Percentiles rank a stretch among this genome's conserved stretches.
These are phyloP conservation scores for Penicillium bovifimosum DNA, from an alignment of 495 filamentous ascomycete genomes.

Conservation along the genomic window DNA sequence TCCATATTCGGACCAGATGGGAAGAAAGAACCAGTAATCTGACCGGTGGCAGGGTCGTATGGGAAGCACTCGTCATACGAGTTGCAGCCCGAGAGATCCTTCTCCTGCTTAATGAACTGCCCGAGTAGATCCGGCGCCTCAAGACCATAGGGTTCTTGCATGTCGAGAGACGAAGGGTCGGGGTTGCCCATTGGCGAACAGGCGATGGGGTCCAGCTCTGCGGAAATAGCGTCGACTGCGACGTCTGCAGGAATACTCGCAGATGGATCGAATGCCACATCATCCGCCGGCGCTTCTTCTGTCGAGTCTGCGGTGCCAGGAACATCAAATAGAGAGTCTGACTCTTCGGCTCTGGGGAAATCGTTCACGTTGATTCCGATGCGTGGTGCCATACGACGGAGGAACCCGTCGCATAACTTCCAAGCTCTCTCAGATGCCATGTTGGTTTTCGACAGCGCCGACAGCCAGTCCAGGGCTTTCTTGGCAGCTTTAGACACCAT, in stretches of 20 bases:
- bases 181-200: constrained; percentile 28
- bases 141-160: constrained; percentile 14
- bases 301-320: constrained; percentile 8
- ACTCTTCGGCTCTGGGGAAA: constrained; percentile 23
- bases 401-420: constrained; percentile 45
- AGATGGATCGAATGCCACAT: constrained; percentile 20
- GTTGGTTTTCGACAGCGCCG: constrained; percentile 40
- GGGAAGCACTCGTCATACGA: constrained; percentile 34
- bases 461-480: constrained; percentile 51
- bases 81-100: constrained; percentile 12
- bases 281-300: constrained; percentile 7
- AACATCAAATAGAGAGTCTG: constrained; percentile 13
- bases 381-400: constrained; percentile 40
- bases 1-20: constrained; percentile 29
- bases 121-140: constrained; percentile 26
- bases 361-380: constrained; percentile 26
- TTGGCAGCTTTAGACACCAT: constrained; percentile 49
- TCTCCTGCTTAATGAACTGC: constrained; percentile 20
- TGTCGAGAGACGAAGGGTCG: constrained; percentile 12
- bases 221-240: constrained; percentile 16
- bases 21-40: constrained; percentile 41
- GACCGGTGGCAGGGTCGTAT: constrained; percentile 37
- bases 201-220: constrained; percentile 23
- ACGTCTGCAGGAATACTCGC: constrained; percentile 7
- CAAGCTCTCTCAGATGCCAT: constrained; percentile 46